Conservation (phyloP, 2,329 filamentous ascomycete genomes). For the Fusarium graminum region DNA sequence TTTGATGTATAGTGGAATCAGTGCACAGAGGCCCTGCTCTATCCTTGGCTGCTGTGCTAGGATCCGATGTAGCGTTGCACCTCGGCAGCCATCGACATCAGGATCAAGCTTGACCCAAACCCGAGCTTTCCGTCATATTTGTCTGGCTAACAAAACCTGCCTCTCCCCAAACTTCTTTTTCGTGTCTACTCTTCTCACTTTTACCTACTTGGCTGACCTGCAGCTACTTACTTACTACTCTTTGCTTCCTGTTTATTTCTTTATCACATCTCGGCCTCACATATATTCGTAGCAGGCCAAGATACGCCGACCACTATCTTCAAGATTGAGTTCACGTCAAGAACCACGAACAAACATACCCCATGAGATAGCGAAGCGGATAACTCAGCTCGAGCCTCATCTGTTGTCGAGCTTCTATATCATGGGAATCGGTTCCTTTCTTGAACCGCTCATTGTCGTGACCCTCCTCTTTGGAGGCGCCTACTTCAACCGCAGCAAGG, state of each 20-base stretch:
- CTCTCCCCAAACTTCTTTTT: slow-evolving; percentile 4
- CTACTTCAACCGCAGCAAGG: slow-evolving; percentile 59
- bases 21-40: slow-evolving; percentile 8
- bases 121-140: slow-evolving; percentile 27
- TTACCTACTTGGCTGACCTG: not conserved
- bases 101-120: slow-evolving; percentile 2
- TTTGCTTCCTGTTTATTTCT: slow-evolving; percentile 1
- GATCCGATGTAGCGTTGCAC: not conserved
- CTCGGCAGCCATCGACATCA: slow-evolving; percentile 16
- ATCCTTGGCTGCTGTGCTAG: slow-evolving; percentile 5
- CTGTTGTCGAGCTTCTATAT: slow-evolving; percentile 3
- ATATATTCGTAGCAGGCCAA: not conserved
- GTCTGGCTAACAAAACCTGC: slow-evolving; percentile 30
- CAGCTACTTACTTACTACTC: slow-evolving; percentile 6
- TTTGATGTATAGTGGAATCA: slow-evolving; percentile 3
- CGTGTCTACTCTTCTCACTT: not conserved
- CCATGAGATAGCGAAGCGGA: not conserved
- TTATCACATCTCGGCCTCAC: not conserved
- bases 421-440: slow-evolving; percentile 58
- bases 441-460: slow-evolving; percentile 59
- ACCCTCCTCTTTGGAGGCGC: slow-evolving; percentile 60
- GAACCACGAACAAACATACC: not conserved
- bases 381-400: not conserved
- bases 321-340: slow-evolving; percentile 2
- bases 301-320: slow-evolving; percentile 1